Percentiles rank a stretch among this genome's conserved stretches.
These are phyloP conservation scores for Coelastrella sp. DNA, from an alignment of 139 green algal species.

Conservation along the genomic window DNA sequence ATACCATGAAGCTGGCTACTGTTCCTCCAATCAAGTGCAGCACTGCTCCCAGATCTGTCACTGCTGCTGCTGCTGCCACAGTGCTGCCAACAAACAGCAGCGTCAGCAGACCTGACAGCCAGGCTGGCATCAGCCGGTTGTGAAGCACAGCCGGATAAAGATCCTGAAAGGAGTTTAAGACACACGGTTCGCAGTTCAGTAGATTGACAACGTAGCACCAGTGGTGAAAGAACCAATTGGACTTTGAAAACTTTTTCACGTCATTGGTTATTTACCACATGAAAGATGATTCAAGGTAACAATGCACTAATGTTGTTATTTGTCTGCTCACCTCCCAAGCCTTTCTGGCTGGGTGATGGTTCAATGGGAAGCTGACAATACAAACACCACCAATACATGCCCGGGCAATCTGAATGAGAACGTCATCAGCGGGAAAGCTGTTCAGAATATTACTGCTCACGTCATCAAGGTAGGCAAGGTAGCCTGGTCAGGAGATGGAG, in stretches of 20 bases:
- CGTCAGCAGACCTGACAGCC: slow-evolving; percentile 19
- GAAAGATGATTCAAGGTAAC: no score
- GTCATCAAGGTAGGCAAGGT: slow-evolving; percentile 68
- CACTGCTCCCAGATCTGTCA: slow-evolving; percentile 72
- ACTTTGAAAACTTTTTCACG: no score
- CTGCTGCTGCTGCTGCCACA: slow-evolving; percentile 1
- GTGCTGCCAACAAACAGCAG: slow-evolving; percentile 57
- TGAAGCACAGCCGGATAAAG: background rate
- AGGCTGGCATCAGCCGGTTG: background rate
- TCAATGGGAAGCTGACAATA: slow-evolving; percentile 72
- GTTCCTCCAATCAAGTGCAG: slow-evolving; percentile 75
- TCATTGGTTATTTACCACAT: no score
- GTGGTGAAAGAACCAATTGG: no score
- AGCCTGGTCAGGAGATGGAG: slow-evolving; percentile 48
- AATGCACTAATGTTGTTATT: no score
- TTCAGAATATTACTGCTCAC: slow-evolving; percentile 77
- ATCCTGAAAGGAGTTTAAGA: slow-evolving; percentile 33
- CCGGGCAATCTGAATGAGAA: slow-evolving; percentile 44
- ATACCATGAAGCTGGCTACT: slow-evolving; percentile 74
- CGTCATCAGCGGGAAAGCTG: slow-evolving; percentile 58
- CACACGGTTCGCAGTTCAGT: no score
- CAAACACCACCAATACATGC: slow-evolving; percentile 69
- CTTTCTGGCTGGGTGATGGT: slow-evolving; percentile 71
- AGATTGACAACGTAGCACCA: no score
- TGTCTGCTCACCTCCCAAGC: slow-evolving; percentile 42